Evolutionary conservation across 2,329 filamentous ascomycete genomes (phyloP), one percentile per base, ranked within the genome.

Genomic region (Blumeria graminis): DNA sequence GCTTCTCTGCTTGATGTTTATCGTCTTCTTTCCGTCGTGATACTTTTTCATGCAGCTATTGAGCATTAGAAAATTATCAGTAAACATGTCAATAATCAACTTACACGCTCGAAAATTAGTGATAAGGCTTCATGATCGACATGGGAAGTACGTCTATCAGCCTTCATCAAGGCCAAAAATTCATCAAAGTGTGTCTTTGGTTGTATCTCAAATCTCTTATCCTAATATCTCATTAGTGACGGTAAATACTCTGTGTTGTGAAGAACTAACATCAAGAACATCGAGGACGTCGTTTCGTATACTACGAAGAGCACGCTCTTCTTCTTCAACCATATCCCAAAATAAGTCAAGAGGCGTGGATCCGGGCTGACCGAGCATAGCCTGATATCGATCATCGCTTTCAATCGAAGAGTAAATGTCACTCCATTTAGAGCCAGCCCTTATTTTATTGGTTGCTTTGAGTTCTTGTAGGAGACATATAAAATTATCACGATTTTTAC

Each of bases 281-380:
- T 94, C 88, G 61, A 92, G 72, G 41, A 93, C 84, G 65, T 88
- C 81, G 66, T 92, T 93, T 59, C 86, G 77, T 53, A 83, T 82
- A 54, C 79, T 81, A 59, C 89, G 82, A 52, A 95, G 73, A n/a
- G 82, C 81, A 57, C 85, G 80, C 65, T 98, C 90, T 68, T 96
- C 88, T 67, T 94, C 88, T 67, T 96, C 92, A 32, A 96, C 76
- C 52, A 89, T 74, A 67, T 98, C 92, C 87, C 90, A 95, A 71
- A 98, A 96, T 6, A 98, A 74, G 64, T 96, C 88, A 61, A 94
- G 76, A 13, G 92, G 86, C 4, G 80, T 84, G 4, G 89, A 94
- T 57, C 90, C 89, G 58, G 77, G 70, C 66, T 93, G 86, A 55
- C 88, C 89, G 58, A 89, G 76, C 74, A 94, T 87, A 60, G 80